These are phyloP conservation scores for Ramalina peruviana DNA, from an alignment of 495 filamentous ascomycete genomes.

Conservation along the genomic window DNA sequence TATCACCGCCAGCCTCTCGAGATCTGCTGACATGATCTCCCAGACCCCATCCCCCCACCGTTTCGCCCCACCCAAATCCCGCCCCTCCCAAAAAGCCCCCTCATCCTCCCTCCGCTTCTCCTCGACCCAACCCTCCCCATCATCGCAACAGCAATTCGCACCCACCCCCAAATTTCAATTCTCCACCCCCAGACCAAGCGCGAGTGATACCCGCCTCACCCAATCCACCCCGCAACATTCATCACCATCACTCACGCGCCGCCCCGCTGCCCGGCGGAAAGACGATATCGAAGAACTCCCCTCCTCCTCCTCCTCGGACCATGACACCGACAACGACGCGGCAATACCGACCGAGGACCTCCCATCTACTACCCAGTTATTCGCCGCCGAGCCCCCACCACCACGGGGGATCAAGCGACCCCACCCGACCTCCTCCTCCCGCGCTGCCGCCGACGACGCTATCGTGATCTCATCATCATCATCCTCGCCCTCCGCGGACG, in stretches of 20 bases:
- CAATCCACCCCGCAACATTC: background rate
- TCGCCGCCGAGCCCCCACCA: background rate
- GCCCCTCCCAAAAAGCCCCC: background rate
- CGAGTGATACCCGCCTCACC: too few species aligned
- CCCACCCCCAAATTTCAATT: background rate
- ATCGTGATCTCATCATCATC: background rate
- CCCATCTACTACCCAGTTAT: background rate
- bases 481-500: background rate
- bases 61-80: background rate
- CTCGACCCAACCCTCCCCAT: background rate
- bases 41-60: constrained; percentile 1
- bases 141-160: constrained; percentile 1
- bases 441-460: background rate
- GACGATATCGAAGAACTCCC: constrained; percentile 1
- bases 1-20: too few species aligned
- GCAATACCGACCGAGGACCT: background rate
- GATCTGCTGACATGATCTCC: too few species aligned
- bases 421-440: background rate
- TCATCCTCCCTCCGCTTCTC: background rate
- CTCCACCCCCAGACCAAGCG: background rate
- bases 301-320: background rate
- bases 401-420: background rate
- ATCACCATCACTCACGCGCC: background rate
- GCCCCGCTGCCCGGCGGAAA: background rate
- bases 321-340: too few species aligned